A percentile compares a stretch with the other conserved stretches of the same genome.
Conservation (phyloP, 192 early-diverging fungal species). For the Physocladia obscura region DNA sequence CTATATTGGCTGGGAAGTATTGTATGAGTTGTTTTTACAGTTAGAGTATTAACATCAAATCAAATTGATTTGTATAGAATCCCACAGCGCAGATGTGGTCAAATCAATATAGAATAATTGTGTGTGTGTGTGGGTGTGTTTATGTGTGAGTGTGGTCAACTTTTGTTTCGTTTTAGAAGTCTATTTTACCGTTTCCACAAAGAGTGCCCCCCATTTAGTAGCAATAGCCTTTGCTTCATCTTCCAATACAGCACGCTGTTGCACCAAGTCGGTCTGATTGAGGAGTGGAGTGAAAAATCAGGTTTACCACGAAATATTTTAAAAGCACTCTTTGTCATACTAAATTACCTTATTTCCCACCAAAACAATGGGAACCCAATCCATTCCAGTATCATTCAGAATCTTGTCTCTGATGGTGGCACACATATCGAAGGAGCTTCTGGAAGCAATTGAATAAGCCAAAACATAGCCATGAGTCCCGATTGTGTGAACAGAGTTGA, state of each 20-base stretch:
- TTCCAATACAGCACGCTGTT: slow-evolving; percentile 70
- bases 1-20: too few relatives aligned
- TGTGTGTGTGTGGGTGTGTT: too few relatives aligned
- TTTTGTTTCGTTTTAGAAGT: too few relatives aligned
- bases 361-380: slow-evolving; percentile 86
- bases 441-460: slow-evolving; percentile 85
- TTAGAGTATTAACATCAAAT: too few relatives aligned
- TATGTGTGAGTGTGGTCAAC: too few relatives aligned
- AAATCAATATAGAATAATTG: too few relatives aligned
- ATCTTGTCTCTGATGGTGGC: slow-evolving; percentile 92
- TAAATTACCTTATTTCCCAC: slow-evolving; percentile 74
- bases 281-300: background rate
- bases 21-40: too few relatives aligned
- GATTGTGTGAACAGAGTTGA: slow-evolving; percentile 86
- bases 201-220: slow-evolving; percentile 79
- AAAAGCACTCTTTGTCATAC: background rate
- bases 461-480: slow-evolving; percentile 94
- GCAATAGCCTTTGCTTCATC: slow-evolving; percentile 80
- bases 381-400: slow-evolving; percentile 83
- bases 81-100: too few relatives aligned
- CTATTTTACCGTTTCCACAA: slow-evolving; percentile 67
- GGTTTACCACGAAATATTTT: background rate
- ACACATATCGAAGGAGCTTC: slow-evolving; percentile 86
- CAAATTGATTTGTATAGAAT: too few relatives aligned
- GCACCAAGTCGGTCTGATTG: slow-evolving; percentile 23